Conservation (phyloP, 805 yeast genomes). For the Zygoascus biomembranicola region DNA sequence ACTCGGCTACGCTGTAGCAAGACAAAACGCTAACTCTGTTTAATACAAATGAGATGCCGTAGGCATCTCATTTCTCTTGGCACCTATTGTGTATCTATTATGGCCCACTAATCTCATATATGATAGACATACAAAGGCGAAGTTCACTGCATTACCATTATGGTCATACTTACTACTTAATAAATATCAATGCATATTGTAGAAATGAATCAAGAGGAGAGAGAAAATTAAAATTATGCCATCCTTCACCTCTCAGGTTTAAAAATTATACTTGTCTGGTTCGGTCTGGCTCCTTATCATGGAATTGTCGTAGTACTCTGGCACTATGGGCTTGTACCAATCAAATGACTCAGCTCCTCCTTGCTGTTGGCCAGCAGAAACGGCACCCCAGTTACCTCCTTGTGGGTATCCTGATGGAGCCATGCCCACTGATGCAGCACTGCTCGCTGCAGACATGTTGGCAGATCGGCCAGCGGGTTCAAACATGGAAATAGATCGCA, state of each 20-base stretch:
- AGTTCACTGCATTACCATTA: not conserved
- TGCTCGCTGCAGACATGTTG: not conserved
- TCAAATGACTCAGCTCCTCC: not conserved
- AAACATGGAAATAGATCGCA: slow-evolving; percentile 15
- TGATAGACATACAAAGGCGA: too few species aligned
- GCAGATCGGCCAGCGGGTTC: not conserved
- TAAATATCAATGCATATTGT: not conserved
- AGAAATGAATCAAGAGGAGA: not conserved
- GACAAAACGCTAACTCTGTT: too few species aligned
- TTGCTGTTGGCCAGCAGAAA: not conserved
- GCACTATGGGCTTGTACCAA: not conserved
- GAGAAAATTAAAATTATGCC: not conserved
- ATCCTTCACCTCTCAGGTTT: not conserved
- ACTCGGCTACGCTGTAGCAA: too few species aligned
- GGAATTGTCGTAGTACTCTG: not conserved
- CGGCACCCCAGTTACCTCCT: not conserved
- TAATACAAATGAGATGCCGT: too few species aligned
- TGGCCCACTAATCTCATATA: too few species aligned
- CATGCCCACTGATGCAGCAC: not conserved
- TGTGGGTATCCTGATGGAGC: not conserved
- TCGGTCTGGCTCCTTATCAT: not conserved
- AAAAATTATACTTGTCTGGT: not conserved
- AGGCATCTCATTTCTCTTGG: too few species aligned
- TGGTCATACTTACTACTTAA: not conserved
- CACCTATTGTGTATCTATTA: too few species aligned